A percentile compares a stretch with the other conserved stretches of the same genome.
Conservation (phyloP, 768 basidiomycete species). For the Mycena galopus region DNA sequence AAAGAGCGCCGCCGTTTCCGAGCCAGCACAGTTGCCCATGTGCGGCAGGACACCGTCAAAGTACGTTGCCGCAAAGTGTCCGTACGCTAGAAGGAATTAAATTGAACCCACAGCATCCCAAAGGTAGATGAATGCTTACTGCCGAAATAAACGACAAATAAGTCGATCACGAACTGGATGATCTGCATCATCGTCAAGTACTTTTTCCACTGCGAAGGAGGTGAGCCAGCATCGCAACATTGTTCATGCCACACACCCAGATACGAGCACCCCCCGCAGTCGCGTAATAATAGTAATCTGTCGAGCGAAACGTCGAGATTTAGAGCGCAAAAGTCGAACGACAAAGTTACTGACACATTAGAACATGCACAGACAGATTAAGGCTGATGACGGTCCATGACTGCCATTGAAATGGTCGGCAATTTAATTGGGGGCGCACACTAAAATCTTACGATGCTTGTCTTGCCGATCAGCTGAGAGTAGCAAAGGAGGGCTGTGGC, state of each 20-base stretch:
- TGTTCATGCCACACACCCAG: constrained; percentile 73
- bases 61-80: constrained; percentile 80
- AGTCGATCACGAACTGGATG: constrained; percentile 93
- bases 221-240: constrained; percentile 13
- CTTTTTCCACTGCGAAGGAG: constrained; percentile 91
- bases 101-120: no score
- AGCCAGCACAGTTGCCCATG: constrained; percentile 88
- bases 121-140: constrained; percentile 67
- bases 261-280: constrained; percentile 97
- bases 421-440: constrained; percentile 21
- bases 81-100: no score
- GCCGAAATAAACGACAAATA: constrained; percentile 93
- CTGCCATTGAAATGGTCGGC: constrained; percentile 54
- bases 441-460: constrained; percentile 82
- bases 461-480: constrained; percentile 93
- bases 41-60: constrained; percentile 74
- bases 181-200: constrained; percentile 98
- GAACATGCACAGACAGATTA: constrained; percentile 93
- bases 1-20: constrained; percentile 88
- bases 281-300: constrained; percentile 99
- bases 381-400: constrained; percentile 96
- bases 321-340: constrained; percentile 15
- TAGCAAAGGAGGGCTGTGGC: constrained; percentile 97
- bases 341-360: constrained; percentile 85
- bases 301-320: constrained; percentile 5